Evolutionary conservation across 2,329 filamentous ascomycete species (phyloP).

Genomic region (Zymoseptoria pseudotritici): DNA sequence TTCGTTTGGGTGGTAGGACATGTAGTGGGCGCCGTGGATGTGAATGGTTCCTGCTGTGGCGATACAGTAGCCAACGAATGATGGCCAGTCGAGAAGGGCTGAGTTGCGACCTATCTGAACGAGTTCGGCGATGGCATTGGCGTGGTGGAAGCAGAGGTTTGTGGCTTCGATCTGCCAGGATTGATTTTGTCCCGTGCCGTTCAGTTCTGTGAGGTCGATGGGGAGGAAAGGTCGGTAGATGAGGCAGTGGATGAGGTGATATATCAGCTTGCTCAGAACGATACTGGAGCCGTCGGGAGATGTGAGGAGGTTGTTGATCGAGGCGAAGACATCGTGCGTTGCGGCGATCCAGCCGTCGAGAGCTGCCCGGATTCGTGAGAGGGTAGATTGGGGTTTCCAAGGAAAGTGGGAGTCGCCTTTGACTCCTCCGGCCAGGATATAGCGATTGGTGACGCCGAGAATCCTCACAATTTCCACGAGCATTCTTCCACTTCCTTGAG

Average conservation of each 20-base stretch:
- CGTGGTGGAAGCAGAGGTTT: conserved; percentile 77
- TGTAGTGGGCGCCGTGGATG: conserved; percentile 77
- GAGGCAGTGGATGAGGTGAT: conserved; percentile 78
- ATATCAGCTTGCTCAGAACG: conserved; percentile 77
- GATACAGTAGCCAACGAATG: conserved; percentile 79
- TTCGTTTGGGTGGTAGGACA: conserved; percentile 50
- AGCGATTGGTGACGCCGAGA: conserved; percentile 73
- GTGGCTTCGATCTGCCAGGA: conserved; percentile 91
- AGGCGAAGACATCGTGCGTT: conserved; percentile 71
- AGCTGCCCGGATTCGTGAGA: conserved; percentile 80
- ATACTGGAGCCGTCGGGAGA: conserved; percentile 71
- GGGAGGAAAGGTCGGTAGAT: conserved; percentile 83
- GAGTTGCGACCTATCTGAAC: conserved; percentile 66
- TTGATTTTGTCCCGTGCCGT: conserved; percentile 74
- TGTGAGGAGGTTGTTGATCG: conserved; percentile 65
- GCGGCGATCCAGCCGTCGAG: conserved; percentile 79
- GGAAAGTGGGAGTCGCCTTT: conserved; percentile 87
- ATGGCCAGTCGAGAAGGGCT: conserved; percentile 72
- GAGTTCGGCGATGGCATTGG: conserved; percentile 78
- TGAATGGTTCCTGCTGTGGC: conserved; percentile 83
- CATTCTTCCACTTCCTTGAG: conserved; percentile 69
- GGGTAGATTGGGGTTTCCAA: conserved; percentile 77
- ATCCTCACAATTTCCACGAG: conserved; percentile 79
- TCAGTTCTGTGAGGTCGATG: conserved; percentile 72
- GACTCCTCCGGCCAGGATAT: conserved; percentile 75